Evolutionary conservation across 306 rosid genomes (phyloP), one percentile per base, ranked within the genome.

Genomic region (Cucumis sativus): DNA sequence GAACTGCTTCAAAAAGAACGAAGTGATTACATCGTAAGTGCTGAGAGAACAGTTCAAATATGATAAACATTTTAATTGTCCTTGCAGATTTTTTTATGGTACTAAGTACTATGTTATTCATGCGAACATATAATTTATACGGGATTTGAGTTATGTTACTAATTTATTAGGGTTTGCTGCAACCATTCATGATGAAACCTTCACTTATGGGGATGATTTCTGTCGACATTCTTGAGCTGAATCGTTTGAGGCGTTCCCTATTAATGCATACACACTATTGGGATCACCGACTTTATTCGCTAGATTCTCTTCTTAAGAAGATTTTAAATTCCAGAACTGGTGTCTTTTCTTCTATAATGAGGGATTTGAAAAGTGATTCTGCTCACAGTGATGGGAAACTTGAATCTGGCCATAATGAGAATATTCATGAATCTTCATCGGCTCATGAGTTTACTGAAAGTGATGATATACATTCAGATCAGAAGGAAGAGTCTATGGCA

Each of bases 261-360:
- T 87, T 92, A 79, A 89, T 96, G 82, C 84, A 86, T 76, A 89
- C 96, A 40, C 89, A 85, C 84, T 87, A 89, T 73, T 96, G 99
- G 99, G 99, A 96, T 89, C 96, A 82, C 75, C 89, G 84, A 68
- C 87, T 92, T 62, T 79, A 70, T 83, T 88, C 89, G 20, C 77
- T 96, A 81, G 88, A 92, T 78, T 83, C 91, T 47, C 89, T 86
- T 74, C 85, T 92, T 49, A 85, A 82, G 80, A 84, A 73, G 79
- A 70, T 81, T 78, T 85, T 77, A 23, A 78, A 73, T 77, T 74
- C 85, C 84, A 81, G 80, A 86, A 75, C 83, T 80, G 83, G 54
- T 77, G 86, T 75, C 61, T 85, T 81, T 18, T 72, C 72, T 77
- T 59, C 82, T 59, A 81, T 79, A 76, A 77, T 79, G 75, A 83